phyloP scores from a whole-genome alignment of 768 basidiomycete genomes.

The Trametes gibbosa region DNA sequence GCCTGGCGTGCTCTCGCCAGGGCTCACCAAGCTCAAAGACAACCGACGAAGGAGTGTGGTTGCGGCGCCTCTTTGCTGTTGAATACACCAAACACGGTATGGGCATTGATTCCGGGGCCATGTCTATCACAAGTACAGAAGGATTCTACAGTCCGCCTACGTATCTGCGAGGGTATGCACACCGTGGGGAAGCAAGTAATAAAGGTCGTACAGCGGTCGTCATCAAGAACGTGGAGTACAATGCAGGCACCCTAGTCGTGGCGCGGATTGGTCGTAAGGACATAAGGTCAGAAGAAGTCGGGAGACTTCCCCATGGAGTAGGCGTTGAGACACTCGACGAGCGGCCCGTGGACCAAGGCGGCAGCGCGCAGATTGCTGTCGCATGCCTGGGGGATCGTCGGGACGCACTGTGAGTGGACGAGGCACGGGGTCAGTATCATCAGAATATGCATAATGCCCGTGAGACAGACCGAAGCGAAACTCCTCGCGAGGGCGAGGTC shows the following conservation, averaged over 20 bases:
- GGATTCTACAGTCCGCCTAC: background rate
- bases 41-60: too few relatives aligned
- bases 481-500: constrained; percentile 25
- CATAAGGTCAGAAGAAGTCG: background rate
- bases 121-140: background rate
- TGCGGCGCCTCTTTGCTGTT: too few relatives aligned
- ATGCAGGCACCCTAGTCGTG: background rate
- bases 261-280: background rate
- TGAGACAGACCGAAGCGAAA: constrained; percentile 20
- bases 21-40: too few relatives aligned
- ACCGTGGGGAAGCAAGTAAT: background rate
- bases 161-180: background rate
- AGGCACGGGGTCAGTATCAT: too few relatives aligned
- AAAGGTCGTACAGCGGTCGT: background rate
- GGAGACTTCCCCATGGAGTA: constrained; percentile 27
- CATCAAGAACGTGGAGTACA: background rate
- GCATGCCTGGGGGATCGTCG: constrained; percentile 19
- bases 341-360: constrained; percentile 23
- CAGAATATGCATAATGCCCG: background rate
- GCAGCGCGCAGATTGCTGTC: constrained; percentile 23
- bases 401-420: background rate
- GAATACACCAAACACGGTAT: too few relatives aligned
- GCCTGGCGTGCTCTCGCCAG: too few relatives aligned
- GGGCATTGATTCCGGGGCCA: too few relatives aligned
- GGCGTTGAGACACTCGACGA: constrained; percentile 27